phyloP scores from a whole-genome alignment of 1,284 basidiomycete genomes.

The Cutaneotrichosporon sp. region DNA sequence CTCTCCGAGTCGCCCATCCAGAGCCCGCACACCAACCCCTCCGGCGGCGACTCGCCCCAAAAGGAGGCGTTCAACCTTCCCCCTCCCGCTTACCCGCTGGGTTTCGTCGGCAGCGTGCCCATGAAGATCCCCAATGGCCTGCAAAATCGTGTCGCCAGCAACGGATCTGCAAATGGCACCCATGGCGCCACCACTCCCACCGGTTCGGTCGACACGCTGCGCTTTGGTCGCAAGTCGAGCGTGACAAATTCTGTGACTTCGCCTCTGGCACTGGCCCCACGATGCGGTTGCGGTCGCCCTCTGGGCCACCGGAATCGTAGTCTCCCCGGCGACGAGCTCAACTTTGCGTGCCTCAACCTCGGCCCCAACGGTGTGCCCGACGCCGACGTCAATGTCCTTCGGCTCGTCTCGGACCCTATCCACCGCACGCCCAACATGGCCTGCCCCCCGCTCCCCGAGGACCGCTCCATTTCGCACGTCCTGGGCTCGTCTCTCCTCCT shows the following conservation, averaged over 20 bases:
- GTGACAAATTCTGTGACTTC: constrained; percentile 47
- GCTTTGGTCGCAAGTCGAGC: constrained; percentile 47
- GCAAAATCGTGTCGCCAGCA: constrained; percentile 16
- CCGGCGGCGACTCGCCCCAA: constrained; percentile 41
- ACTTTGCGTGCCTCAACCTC: constrained; percentile 38
- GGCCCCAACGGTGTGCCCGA: constrained; percentile 30
- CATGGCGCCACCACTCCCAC: constrained; percentile 23
- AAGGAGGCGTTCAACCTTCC: constrained; percentile 48
- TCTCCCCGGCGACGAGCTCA: not conserved
- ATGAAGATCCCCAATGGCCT: constrained; percentile 43
- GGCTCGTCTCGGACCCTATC: constrained; percentile 33
- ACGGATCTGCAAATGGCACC: not conserved
- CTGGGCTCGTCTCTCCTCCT: constrained; percentile 36
- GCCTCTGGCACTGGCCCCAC: constrained; percentile 45
- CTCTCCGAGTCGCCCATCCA: constrained; percentile 46
- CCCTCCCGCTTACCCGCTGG: constrained; percentile 41
- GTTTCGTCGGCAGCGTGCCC: constrained; percentile 38
- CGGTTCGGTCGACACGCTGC: constrained; percentile 48
- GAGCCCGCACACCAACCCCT: constrained; percentile 44
- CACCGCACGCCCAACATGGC: constrained; percentile 18
- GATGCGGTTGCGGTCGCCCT: constrained; percentile 47
- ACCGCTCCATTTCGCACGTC: constrained; percentile 18
- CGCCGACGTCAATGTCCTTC: constrained; percentile 18
- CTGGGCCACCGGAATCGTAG: constrained; percentile 33
- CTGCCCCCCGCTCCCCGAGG: constrained; percentile 23